phyloP scores from a whole-genome alignment of 192 early-diverging fungal species.

The Backusella circina region DNA sequence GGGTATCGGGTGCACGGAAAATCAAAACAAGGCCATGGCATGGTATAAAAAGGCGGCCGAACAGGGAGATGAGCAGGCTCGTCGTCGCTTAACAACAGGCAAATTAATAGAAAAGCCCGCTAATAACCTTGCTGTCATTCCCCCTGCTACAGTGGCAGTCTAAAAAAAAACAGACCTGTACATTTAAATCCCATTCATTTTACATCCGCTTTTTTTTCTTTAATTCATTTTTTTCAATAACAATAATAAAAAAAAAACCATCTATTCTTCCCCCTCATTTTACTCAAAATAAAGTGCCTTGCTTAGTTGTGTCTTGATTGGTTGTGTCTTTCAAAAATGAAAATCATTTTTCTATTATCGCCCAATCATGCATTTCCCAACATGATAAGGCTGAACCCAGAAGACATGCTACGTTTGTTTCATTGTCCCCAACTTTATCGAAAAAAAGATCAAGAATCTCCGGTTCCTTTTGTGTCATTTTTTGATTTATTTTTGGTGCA shows the following conservation, averaged over 20 bases:
- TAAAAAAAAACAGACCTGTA: neutral
- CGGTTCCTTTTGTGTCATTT: neutral
- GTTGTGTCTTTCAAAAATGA: neutral
- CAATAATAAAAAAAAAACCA: neutral
- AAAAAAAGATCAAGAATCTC: neutral
- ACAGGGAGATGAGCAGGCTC: conserved; percentile 53
- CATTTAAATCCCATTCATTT: neutral
- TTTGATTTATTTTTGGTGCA: neutral
- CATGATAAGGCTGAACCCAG: neutral
- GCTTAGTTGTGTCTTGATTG: neutral
- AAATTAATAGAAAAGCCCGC: neutral
- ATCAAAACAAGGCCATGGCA: conserved; percentile 47
- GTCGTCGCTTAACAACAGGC: neutral
- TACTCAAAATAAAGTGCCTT: neutral
- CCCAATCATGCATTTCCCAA: neutral
- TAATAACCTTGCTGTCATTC: neutral
- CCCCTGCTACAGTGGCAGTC: neutral
- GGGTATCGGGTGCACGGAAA: conserved; percentile 51
- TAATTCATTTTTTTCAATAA: neutral
- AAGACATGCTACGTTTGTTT: neutral
- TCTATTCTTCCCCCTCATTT: neutral
- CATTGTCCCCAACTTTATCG: neutral
- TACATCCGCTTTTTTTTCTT: neutral
- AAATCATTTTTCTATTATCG: neutral
- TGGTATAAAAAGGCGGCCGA: conserved; percentile 65